These are phyloP conservation scores for Ricinus communis DNA, from an alignment of 345 rosid genomes.

Conservation along the genomic window DNA sequence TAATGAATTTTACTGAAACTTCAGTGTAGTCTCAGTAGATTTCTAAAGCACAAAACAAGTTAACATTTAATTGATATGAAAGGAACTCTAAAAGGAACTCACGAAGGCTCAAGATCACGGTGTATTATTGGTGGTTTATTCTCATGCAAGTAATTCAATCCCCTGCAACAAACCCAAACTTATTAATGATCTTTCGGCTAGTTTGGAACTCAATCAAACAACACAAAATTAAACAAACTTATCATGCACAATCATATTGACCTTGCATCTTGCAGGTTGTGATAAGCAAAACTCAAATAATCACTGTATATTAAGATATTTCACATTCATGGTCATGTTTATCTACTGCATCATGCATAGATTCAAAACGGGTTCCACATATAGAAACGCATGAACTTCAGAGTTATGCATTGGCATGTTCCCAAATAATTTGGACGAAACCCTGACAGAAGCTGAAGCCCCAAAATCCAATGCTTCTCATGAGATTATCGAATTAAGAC, in stretches of 20 bases:
- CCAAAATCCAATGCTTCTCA: background rate
- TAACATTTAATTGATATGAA: background rate
- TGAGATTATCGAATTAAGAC: background rate
- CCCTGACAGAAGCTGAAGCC: background rate
- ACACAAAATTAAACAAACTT: background rate
- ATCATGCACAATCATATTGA: background rate
- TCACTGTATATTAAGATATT: background rate
- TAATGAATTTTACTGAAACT: slow-evolving; percentile 19
- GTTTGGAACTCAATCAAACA: background rate
- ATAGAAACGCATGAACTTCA: background rate
- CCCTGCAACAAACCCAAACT: slow-evolving; percentile 48
- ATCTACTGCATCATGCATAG: background rate
- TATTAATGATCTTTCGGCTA: slow-evolving; percentile 14
- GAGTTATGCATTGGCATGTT: background rate
- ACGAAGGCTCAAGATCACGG: slow-evolving; percentile 99
- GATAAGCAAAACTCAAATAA: background rate
- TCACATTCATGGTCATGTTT: background rate
- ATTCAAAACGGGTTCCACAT: background rate
- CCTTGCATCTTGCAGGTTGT: background rate
- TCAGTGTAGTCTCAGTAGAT: slow-evolving; percentile 1
- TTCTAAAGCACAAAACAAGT: background rate
- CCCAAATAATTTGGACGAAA: background rate
- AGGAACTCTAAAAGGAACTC: slow-evolving; percentile 40
- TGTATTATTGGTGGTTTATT: slow-evolving; percentile 85
- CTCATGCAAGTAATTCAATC: slow-evolving; percentile 93